A percentile compares a stretch with the other conserved stretches of the same genome.
These are phyloP conservation scores for Jatropha podagrica DNA, from an alignment of 441 rosid genomes.

Conservation along the genomic window DNA sequence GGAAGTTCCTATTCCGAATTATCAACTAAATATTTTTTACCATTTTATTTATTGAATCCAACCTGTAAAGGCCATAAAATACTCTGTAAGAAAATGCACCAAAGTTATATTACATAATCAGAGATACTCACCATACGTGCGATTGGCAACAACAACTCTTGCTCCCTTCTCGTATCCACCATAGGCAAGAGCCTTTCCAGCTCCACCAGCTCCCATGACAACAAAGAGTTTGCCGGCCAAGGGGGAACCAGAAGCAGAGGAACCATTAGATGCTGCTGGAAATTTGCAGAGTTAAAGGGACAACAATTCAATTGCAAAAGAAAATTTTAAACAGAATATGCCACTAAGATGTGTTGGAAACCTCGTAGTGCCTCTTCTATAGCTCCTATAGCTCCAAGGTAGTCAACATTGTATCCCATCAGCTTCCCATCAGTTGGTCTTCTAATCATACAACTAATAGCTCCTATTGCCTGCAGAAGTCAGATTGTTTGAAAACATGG, in stretches of 20 bases:
- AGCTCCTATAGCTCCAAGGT: constrained; percentile 58
- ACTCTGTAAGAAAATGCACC: neutral
- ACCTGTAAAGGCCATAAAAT: neutral
- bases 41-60: neutral
- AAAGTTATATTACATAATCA: neutral
- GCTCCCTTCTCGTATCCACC: constrained; percentile 61
- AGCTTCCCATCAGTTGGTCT: constrained; percentile 54
- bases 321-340: neutral
- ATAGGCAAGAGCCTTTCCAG: constrained; percentile 67
- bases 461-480: constrained; percentile 47
- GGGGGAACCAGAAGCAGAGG: constrained; percentile 38
- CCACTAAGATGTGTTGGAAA: constrained; percentile 18
- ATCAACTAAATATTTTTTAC: neutral
- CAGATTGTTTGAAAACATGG: neutral
- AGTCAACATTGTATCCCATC: constrained; percentile 55
- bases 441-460: constrained; percentile 53
- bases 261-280: constrained; percentile 33
- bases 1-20: neutral
- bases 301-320: neutral
- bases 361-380: constrained; percentile 63
- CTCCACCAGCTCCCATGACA: constrained; percentile 69
- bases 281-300: neutral
- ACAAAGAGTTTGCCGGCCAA: constrained; percentile 61
- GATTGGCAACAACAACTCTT: constrained; percentile 52
- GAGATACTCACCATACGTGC: constrained; percentile 44